Conservation (phyloP, 306 rosid genomes). For the Fragaria nilgerrensis region DNA sequence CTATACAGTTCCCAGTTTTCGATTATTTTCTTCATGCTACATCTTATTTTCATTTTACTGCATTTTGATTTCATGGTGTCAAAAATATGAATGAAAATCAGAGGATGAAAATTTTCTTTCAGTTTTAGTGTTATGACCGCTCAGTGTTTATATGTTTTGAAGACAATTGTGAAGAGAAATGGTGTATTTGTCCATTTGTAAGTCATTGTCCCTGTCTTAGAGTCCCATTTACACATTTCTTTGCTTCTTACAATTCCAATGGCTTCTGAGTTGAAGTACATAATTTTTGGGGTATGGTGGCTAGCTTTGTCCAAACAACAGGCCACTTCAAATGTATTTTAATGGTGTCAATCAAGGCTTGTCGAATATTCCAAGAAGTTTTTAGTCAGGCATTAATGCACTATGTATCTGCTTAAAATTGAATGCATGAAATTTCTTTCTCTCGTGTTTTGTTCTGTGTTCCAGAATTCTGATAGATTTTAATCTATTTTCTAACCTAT, state of each 20-base stretch:
- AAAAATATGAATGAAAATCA: neutral
- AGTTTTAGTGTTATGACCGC: neutral
- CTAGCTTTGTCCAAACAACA: neutral
- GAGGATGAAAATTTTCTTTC: neutral
- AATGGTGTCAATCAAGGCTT: neutral
- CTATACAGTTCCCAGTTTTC: neutral
- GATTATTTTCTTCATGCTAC: neutral
- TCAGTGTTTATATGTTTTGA: neutral
- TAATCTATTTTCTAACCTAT: conserved; percentile 2
- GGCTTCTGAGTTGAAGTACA: neutral
- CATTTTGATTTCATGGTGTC: neutral
- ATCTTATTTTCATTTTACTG: neutral
- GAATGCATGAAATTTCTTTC: neutral
- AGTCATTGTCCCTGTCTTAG: neutral
- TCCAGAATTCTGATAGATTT: conserved; percentile 15
- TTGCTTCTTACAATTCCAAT: neutral
- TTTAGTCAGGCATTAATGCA: neutral
- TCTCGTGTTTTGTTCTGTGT: neutral
- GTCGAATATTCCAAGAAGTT: neutral
- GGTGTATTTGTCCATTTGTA: neutral
- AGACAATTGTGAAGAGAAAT: neutral
- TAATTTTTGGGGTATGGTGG: neutral
- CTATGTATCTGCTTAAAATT: neutral
- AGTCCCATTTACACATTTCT: neutral
- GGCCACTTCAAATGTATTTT: neutral